These are phyloP conservation scores for Epichloe typhina DNA, from an alignment of 2,329 filamentous ascomycete genomes.

Conservation along the genomic window DNA sequence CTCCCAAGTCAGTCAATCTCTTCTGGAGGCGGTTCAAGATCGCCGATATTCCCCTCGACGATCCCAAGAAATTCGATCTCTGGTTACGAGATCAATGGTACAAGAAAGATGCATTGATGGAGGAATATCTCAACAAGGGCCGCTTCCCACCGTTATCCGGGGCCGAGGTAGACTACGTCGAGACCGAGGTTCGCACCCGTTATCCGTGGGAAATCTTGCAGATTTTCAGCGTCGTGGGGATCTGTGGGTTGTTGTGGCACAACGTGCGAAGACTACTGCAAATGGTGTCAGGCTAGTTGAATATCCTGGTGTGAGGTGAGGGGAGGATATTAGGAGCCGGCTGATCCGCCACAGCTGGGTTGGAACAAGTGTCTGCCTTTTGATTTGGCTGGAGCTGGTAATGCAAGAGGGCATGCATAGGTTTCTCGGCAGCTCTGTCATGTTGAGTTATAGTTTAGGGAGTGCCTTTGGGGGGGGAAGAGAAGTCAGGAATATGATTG, in stretches of 20 bases:
- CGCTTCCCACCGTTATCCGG: constrained; percentile 61
- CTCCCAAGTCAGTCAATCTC: constrained; percentile 92
- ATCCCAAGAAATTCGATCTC: constrained; percentile 59
- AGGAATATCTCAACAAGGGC: constrained; percentile 65
- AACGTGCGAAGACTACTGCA: constrained; percentile 20
- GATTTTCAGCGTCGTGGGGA: constrained; percentile 37
- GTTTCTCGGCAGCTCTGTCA: no score
- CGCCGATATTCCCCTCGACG: constrained; percentile 61
- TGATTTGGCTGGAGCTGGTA: no score
- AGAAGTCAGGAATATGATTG: no score
- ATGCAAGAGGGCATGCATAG: no score
- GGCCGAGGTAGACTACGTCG: constrained; percentile 34
- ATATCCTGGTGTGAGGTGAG: constrained; percentile 3
- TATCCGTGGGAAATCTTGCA: constrained; percentile 42
- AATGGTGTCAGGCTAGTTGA: constrained; percentile 10
- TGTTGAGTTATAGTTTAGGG: no score
- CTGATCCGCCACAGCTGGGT: no score
- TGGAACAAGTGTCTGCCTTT: no score
- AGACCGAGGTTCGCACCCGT: constrained; percentile 43
- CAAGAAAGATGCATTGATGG: constrained; percentile 82
- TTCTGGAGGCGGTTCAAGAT: constrained; percentile 83
- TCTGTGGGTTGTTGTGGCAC: constrained; percentile 28
- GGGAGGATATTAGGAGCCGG: no score
- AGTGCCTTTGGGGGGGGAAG: no score
- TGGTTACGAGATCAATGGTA: constrained; percentile 84